Percentiles rank a stretch among this genome's conserved stretches.
Conservation (phyloP, 129 eudicot genomes). For the Lactuca sativa region DNA sequence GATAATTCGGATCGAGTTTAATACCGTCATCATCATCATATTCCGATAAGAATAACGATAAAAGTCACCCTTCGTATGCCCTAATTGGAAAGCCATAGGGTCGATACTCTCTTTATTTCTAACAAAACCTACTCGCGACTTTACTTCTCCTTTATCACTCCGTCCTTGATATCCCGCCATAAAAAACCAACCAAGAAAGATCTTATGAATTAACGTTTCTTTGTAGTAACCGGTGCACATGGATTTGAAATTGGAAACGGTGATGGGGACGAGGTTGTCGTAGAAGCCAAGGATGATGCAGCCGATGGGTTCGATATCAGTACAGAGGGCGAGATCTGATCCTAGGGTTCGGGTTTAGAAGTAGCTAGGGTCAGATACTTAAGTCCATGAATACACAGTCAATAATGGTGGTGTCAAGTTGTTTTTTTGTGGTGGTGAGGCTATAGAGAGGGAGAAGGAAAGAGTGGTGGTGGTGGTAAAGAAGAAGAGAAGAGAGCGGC, state of each 20-base stretch:
- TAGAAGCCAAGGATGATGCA: constrained; percentile 76
- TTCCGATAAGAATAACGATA: constrained; percentile 79
- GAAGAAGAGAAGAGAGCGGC: constrained; percentile 77
- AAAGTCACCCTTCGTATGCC: constrained; percentile 64
- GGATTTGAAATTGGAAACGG: constrained; percentile 81
- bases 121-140: constrained; percentile 47
- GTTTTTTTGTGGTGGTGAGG: constrained; percentile 31
- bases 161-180: constrained; percentile 81
- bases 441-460: constrained; percentile 39
- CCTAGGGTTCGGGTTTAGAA: constrained; percentile 68
- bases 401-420: constrained; percentile 82
- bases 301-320: constrained; percentile 72
- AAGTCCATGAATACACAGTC: constrained; percentile 86
- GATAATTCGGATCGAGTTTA: constrained; percentile 66
- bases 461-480: constrained; percentile 46
- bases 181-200: constrained; percentile 74
- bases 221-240: constrained; percentile 79
- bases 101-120: constrained; percentile 65
- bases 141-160: constrained; percentile 78
- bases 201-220: constrained; percentile 74
- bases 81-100: constrained; percentile 60
- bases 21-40: constrained; percentile 90
- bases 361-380: constrained; percentile 73
- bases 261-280: constrained; percentile 78
- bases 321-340: constrained; percentile 52